These are phyloP conservation scores for Picea engelmannii DNA, from an alignment of 83 land plant genomes.

Conservation along the genomic window DNA sequence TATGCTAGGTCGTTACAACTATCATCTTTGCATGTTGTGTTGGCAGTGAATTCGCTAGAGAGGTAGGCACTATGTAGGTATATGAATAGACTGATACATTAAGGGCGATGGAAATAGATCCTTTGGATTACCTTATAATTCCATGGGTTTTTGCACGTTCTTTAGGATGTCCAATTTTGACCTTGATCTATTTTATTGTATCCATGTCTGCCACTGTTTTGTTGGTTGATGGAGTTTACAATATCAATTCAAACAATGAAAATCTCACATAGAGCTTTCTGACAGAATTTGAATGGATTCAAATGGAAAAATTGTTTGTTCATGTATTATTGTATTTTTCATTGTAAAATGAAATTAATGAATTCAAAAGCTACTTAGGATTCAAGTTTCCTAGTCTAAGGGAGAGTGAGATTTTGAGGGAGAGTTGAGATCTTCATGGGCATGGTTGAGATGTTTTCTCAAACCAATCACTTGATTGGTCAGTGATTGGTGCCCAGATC, in stretches of 20 bases:
- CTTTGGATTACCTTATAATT: slow-evolving; percentile 87
- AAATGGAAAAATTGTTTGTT: too few relatives aligned
- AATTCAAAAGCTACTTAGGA: too few relatives aligned
- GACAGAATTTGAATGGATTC: too few relatives aligned
- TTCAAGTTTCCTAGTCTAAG: too few relatives aligned
- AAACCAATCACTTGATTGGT: too few relatives aligned
- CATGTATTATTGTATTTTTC: too few relatives aligned
- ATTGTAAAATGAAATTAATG: too few relatives aligned
- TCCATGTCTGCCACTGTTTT: slow-evolving; percentile 92
- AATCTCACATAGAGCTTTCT: too few relatives aligned
- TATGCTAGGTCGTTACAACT: slow-evolving; percentile 88
- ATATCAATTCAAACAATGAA: neutral
- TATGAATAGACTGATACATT: slow-evolving; percentile 95
- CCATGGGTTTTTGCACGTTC: slow-evolving; percentile 86
- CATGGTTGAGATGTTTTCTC: too few relatives aligned
- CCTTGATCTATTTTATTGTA: slow-evolving; percentile 76
- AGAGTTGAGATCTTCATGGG: too few relatives aligned
- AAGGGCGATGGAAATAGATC: slow-evolving; percentile 80
- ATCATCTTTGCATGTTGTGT: slow-evolving; percentile 88
- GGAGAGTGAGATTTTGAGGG: too few relatives aligned
- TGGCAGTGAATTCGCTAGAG: slow-evolving; percentile 91
- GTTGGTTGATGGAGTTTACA: slow-evolving; percentile 82
- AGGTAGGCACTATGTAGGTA: slow-evolving; percentile 97
- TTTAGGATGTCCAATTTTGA: slow-evolving; percentile 77
- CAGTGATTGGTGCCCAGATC: too few relatives aligned